Evolutionary conservation across 768 basidiomycete species (phyloP).

Genomic region (Russula sp.): DNA sequence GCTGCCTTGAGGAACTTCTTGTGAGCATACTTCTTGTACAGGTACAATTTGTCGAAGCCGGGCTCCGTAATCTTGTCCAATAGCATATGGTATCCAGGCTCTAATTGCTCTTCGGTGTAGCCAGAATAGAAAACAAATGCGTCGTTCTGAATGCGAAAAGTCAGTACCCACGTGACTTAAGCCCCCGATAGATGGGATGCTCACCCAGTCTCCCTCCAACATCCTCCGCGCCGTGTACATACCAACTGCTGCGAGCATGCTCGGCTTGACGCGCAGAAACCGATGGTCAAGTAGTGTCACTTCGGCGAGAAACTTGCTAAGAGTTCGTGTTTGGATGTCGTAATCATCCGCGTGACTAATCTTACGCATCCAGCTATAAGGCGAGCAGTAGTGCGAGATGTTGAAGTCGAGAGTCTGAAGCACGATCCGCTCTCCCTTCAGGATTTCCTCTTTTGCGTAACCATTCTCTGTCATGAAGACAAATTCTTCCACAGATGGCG

Average conservation of each 20-base stretch:
- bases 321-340: constrained; percentile 92
- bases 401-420: constrained; percentile 92
- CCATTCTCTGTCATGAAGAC: constrained; percentile 97
- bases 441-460: constrained; percentile 90
- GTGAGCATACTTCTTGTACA: constrained; percentile 93
- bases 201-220: constrained; percentile 94
- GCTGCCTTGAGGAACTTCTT: constrained; percentile 97
- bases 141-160: constrained; percentile 53
- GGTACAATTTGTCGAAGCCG: constrained; percentile 76
- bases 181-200: constrained; percentile 30
- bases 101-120: constrained; percentile 82
- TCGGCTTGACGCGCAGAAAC: constrained; percentile 90
- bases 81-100: constrained; percentile 72
- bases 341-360: constrained; percentile 99
- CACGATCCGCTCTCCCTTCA: constrained; percentile 96
- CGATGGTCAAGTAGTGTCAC: constrained; percentile 89
- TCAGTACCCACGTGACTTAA: constrained; percentile 23
- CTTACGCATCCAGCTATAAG: constrained; percentile 97
- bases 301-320: constrained; percentile 97
- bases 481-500: constrained; percentile 96
- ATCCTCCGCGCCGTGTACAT: constrained; percentile 96
- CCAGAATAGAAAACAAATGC: constrained; percentile 90
- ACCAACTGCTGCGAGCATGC: constrained; percentile 87
- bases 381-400: constrained; percentile 95
- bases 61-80: constrained; percentile 75